phyloP scores from a whole-genome alignment of 139 green algal genomes.

The Pycnococcus provasolii region DNA sequence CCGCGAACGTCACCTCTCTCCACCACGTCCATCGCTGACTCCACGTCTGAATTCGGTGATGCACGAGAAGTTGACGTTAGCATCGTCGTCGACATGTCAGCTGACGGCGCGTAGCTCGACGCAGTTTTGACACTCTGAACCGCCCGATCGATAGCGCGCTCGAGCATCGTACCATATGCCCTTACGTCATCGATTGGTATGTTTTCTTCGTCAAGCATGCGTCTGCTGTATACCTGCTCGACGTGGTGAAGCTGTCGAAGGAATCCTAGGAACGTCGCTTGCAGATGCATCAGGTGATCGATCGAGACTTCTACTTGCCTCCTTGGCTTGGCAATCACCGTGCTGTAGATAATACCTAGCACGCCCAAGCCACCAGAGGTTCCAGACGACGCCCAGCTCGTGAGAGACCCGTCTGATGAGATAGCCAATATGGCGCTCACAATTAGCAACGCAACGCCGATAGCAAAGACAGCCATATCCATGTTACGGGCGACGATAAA shows the following conservation, averaged over 20 bases:
- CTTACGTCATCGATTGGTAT: too few species aligned
- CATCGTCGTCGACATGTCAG: too few species aligned
- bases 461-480: background rate
- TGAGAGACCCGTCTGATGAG: background rate
- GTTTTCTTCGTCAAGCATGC: background rate
- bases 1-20: too few species aligned
- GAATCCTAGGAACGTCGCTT: background rate
- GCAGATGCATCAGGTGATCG: background rate
- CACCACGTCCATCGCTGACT: too few species aligned
- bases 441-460: background rate
- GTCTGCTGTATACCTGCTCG: background rate
- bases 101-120: too few species aligned
- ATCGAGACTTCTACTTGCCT: background rate
- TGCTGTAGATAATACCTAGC: background rate
- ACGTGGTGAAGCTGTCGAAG: constrained; percentile 1
- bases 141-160: too few species aligned
- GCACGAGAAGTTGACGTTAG: too few species aligned
- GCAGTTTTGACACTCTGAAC: too few species aligned
- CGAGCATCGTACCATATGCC: too few species aligned
- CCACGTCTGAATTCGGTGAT: too few species aligned
- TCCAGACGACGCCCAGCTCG: background rate
- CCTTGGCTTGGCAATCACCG: background rate
- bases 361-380: background rate
- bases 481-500: background rate
- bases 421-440: background rate